These are phyloP conservation scores for Papilionanthe hybrid DNA, from an alignment of 116 monocot species.

Conservation along the genomic window DNA sequence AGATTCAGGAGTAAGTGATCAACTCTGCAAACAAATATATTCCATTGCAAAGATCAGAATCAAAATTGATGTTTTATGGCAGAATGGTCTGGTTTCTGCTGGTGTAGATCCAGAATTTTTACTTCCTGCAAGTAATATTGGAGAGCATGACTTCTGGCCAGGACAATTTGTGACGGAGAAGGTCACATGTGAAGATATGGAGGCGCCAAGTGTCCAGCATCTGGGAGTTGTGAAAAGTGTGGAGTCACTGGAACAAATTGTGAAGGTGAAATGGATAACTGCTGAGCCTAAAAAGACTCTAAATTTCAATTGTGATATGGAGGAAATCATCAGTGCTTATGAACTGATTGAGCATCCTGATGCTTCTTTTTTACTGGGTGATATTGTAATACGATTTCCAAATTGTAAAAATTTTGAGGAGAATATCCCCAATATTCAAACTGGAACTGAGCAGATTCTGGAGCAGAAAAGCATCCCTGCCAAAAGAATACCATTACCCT, in stretches of 20 bases:
- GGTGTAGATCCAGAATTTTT: slow-evolving; percentile 57
- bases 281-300: slow-evolving; percentile 9
- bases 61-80: slow-evolving; percentile 78
- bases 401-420: slow-evolving; percentile 26
- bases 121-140: slow-evolving; percentile 56
- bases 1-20: slow-evolving; percentile 11
- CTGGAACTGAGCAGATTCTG: background rate
- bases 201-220: slow-evolving; percentile 10
- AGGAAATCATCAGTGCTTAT: slow-evolving; percentile 83
- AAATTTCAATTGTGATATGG: slow-evolving; percentile 15
- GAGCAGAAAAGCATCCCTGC: background rate
- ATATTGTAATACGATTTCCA: slow-evolving; percentile 52
- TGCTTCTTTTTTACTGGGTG: slow-evolving; percentile 64
- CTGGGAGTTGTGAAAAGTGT: slow-evolving; percentile 69
- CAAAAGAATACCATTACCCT: background rate
- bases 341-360: slow-evolving; percentile 86
- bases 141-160: slow-evolving; percentile 95
- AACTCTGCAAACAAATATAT: slow-evolving; percentile 31
- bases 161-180: slow-evolving; percentile 78
- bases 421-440: slow-evolving; percentile 3
- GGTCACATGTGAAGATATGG: slow-evolving; percentile 36
- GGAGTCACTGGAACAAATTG: slow-evolving; percentile 57
- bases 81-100: slow-evolving; percentile 52
- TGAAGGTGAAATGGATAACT: slow-evolving; percentile 58
- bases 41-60: slow-evolving; percentile 62